Evolutionary conservation across 2,329 filamentous ascomycete genomes (phyloP), one percentile per base, ranked within the genome.

Genomic region (Dothiorella sarmentorum): DNA sequence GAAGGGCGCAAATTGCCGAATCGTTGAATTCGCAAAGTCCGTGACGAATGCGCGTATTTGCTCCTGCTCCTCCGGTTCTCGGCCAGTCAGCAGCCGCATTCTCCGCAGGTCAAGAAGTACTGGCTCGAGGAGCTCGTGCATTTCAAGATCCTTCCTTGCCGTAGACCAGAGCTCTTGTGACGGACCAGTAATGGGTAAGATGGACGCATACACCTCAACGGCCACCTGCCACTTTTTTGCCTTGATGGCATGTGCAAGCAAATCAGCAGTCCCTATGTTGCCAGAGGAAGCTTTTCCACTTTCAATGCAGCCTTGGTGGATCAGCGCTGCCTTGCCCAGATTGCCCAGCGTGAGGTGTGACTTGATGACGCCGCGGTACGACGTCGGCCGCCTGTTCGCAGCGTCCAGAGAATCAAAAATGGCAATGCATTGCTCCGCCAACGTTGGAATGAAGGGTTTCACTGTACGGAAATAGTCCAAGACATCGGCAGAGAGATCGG

Each of bases 281-380:
- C 38, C 37, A 26, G 5, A 4, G 17, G 22, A 13, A 20, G 24
- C 29, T 17, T 45, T 31, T 7, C 38, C 31, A 3, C n/a, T 33
- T 3, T 52, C 37, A 44, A 52, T 18, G 11, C 77, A 76, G 63
- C 77, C 69, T 37, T 73, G 63, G 58, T 78, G 77, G n/a, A 81
- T 64, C 13, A 65, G 58, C 10, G 74, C 68, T 10, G 78, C 72
- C 3, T 65, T 64, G 2, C 72, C 71, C 13, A 74, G 60, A 60
- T 75, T 68, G 18, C 72, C 66, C 15, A 77, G 67, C n/a, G 63
- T 66, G 24, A 82, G 62, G 60, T 78, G 74, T 20, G 80, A 75
- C 42, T 70, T 69, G 20, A 79, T 73, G 24, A 76, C 72, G 38
- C 71, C 66, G 53, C 72, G 65, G 65, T 82, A 84, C 55, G 79